Base-by-base conservation (phyloP, 495 filamentous ascomycete species). In the Annulohypoxylon nitens region DNA sequence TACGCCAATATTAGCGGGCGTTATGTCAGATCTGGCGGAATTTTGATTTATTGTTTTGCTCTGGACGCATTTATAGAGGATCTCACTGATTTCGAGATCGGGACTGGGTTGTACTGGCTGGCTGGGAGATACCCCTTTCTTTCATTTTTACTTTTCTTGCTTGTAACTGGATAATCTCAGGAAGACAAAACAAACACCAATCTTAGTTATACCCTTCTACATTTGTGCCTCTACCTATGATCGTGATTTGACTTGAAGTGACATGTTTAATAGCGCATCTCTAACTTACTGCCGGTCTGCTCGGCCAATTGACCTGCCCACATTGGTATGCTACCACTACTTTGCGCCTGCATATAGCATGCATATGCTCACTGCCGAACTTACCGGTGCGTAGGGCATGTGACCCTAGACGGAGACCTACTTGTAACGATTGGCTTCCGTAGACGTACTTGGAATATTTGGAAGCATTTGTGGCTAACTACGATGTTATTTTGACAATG, bases 121-220 rank as follows among this genome's bases (percentile, higher is more conserved):
- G 77, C 75, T 77, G 75, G 76, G 70, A 78, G 75, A 78, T 78
- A 78, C 77, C 77, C 77, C 71, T 33, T 73, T 68, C 36, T 50
- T 75, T 74, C 70, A 37, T 73, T 62, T 73, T 74, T 45, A 43
- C 7, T 54, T 74, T 74, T 53, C 36, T 62, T 62, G 30, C 18
- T 64, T 55, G 70, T 69, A 70, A 50, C 37, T 64, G 51, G 58
- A 70, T 30, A 30, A 71, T 75, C 67, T 64, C 72, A 64, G 67
- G 72, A 64, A 70, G 67, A 69, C 41, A 68, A 71, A 70, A 64
- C 55, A 59, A 16, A 60, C 36, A 60, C 34, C 50, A 53, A 59
- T 70, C 53, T 54, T 67, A 67, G 58, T 63, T 63, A 25, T 59
- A 41, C 18, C 57, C 41, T 50, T 39, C 45, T 30, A 2, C 26